Percentiles rank a stretch among this genome's conserved stretches.
phyloP scores from a whole-genome alignment of 2,329 filamentous ascomycete species.

The Plenodomus biglobosus region DNA sequence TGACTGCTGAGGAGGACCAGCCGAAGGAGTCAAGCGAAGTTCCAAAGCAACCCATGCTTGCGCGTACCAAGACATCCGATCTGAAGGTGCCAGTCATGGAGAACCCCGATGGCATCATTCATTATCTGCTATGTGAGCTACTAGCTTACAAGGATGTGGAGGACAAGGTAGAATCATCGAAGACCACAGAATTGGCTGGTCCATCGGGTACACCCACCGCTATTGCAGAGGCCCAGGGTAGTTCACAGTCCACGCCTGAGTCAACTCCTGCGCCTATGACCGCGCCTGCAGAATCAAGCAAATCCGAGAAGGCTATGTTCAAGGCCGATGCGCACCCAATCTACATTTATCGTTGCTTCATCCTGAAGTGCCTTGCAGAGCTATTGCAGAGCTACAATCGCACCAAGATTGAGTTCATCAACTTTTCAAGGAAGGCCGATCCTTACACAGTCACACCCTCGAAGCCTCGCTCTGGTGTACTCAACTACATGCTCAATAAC shows the following conservation, averaged over 20 bases:
- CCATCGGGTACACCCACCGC: neutral
- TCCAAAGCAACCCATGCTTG: conserved; percentile 53
- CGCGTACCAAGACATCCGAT: conserved; percentile 68
- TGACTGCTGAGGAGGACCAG: conserved; percentile 39
- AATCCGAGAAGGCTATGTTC: conserved; percentile 72
- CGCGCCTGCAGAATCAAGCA: conserved; percentile 17
- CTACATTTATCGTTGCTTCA: conserved; percentile 93
- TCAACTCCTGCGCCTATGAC: conserved; percentile 6
- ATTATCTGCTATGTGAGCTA: conserved; percentile 90
- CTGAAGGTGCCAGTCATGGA: conserved; percentile 82
- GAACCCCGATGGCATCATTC: conserved; percentile 90
- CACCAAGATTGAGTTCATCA: conserved; percentile 98
- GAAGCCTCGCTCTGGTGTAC: conserved; percentile 86
- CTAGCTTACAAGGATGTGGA: conserved; percentile 91
- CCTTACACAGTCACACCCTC: conserved; percentile 83
- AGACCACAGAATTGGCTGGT: conserved; percentile 46
- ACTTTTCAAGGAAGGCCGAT: conserved; percentile 91
- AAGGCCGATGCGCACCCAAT: conserved; percentile 93
- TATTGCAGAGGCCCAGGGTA: neutral
- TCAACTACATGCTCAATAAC: conserved; percentile 90
- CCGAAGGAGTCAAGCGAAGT: conserved; percentile 39
- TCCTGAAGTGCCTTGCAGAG: conserved; percentile 89
- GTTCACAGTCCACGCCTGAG: conserved; percentile 5
- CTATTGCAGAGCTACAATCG: conserved; percentile 89
- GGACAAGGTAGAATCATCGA: conserved; percentile 66